Evolutionary conservation across 2,329 filamentous ascomycete species (phyloP).

Genomic region (Ascosphaera pollenicola): DNA sequence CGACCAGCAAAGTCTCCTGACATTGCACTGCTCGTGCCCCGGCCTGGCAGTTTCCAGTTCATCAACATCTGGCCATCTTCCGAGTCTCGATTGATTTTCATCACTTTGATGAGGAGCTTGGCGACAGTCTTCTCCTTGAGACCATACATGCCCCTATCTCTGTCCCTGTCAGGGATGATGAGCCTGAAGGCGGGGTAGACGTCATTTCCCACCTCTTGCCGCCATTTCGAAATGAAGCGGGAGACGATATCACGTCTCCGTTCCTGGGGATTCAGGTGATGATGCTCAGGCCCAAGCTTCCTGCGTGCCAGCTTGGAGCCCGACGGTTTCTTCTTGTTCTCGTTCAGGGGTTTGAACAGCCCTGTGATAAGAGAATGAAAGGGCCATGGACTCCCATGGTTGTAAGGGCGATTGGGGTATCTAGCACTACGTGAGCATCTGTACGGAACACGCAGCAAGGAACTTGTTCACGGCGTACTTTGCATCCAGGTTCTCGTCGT

Average conservation of each 20-base stretch:
- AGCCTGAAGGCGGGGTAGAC: slow-evolving; percentile 84
- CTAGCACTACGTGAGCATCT: slow-evolving; percentile 19
- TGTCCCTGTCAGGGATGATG: slow-evolving; percentile 80
- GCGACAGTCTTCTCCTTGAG: slow-evolving; percentile 83
- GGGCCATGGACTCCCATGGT: slow-evolving; percentile 53
- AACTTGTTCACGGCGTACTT: slow-evolving; percentile 16
- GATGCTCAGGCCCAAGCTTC: slow-evolving; percentile 36
- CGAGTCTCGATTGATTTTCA: slow-evolving; percentile 78
- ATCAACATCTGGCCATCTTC: slow-evolving; percentile 69
- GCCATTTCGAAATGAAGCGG: slow-evolving; percentile 69
- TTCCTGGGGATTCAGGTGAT: slow-evolving; percentile 48
- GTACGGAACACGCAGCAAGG: neutral
- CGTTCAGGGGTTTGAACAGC: slow-evolving; percentile 61
- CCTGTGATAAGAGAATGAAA: slow-evolving; percentile 60
- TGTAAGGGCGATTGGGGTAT: slow-evolving; percentile 64
- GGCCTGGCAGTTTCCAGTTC: slow-evolving; percentile 79
- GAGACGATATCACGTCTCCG: slow-evolving; percentile 61
- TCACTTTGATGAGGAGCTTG: slow-evolving; percentile 72
- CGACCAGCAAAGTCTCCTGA: slow-evolving; percentile 84
- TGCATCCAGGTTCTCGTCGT: slow-evolving; percentile 24
- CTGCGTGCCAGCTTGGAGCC: slow-evolving; percentile 30
- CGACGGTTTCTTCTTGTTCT: slow-evolving; percentile 52
- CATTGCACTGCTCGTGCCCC: slow-evolving; percentile 37
- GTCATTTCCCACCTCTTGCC: slow-evolving; percentile 69
- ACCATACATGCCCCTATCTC: slow-evolving; percentile 79